phyloP scores from a whole-genome alignment of 495 filamentous ascomycete species.

The Poronia punctata region DNA sequence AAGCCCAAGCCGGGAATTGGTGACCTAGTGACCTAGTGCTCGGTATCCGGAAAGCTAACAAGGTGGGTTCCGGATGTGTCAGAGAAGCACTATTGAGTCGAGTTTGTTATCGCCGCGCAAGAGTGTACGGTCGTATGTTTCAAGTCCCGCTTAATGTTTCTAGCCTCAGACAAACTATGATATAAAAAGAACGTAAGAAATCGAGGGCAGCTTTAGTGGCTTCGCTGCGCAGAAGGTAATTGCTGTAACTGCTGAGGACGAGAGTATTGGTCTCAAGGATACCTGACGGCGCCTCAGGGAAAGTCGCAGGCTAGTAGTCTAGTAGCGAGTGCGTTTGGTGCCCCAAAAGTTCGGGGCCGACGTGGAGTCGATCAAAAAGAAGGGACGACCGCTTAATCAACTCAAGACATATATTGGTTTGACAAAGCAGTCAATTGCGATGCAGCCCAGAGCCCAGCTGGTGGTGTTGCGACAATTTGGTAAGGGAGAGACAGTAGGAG shows the following conservation, averaged over 20 bases:
- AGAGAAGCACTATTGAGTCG: no score
- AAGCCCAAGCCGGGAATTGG: conserved; percentile 7
- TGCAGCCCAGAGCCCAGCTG: conserved; percentile 9
- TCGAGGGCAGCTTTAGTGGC: conserved; percentile 5
- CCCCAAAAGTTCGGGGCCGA: neutral
- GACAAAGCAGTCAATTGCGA: conserved; percentile 1
- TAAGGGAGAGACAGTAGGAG: neutral
- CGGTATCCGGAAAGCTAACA: no score
- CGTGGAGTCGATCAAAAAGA: neutral
- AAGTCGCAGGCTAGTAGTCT: neutral
- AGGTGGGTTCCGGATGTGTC: no score
- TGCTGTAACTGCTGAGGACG: neutral
- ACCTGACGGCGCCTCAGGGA: neutral
- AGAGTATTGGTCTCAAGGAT: neutral
- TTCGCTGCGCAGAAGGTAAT: neutral
- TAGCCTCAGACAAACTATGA: no score
- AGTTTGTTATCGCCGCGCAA: no score
- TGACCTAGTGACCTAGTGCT: no score
- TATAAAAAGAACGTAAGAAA: conserved; percentile 4
- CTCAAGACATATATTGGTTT: neutral
- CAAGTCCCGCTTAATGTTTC: no score
- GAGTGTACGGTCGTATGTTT: no score
- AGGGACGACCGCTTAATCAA: conserved; percentile 4
- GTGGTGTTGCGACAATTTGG: conserved; percentile 1
- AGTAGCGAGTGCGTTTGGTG: neutral